Evolutionary conservation across 2,329 filamentous ascomycete species (phyloP).

Genomic region (Sarocladium brachiariae): DNA sequence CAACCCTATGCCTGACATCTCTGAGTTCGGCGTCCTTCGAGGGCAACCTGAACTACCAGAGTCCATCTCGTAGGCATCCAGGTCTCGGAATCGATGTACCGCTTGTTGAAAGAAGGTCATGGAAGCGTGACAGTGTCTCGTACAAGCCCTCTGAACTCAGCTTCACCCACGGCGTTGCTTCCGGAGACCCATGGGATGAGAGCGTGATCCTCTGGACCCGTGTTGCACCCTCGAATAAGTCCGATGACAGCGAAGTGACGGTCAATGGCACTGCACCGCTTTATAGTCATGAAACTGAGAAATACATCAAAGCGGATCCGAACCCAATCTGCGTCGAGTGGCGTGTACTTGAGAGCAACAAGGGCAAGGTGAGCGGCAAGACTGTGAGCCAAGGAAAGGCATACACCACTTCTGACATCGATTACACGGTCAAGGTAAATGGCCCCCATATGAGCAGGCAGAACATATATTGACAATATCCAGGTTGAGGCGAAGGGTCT

Average conservation of each 20-base stretch:
- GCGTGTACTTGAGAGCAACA: conserved; percentile 45
- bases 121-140: conserved; percentile 33
- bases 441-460: rapidly evolving
- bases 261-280: conserved; percentile 35
- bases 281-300: conserved; percentile 41
- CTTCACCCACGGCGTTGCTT: conserved; percentile 58
- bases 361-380: conserved; percentile 29
- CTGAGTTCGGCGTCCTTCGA: conserved; percentile 14
- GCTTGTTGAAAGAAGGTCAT: conserved; percentile 50
- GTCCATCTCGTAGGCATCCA: conserved; percentile 58
- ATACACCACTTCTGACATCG: conserved; percentile 66
- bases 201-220: conserved; percentile 51
- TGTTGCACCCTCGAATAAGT: conserved; percentile 36
- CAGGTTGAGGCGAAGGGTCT: conserved; percentile 59
- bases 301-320: conserved; percentile 34
- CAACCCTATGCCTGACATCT: neutral
- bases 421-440: conserved; percentile 64
- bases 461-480: neutral
- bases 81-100: conserved; percentile 57
- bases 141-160: conserved; percentile 40
- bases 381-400: conserved; percentile 51
- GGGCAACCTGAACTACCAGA: conserved; percentile 59
- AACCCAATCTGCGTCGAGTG: conserved; percentile 62
- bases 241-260: conserved; percentile 38
- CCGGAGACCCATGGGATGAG: conserved; percentile 44